A percentile compares a stretch with the other conserved stretches of the same genome.
phyloP scores from a whole-genome alignment of 164 flowering plant genomes.

The Malania oleifera region DNA sequence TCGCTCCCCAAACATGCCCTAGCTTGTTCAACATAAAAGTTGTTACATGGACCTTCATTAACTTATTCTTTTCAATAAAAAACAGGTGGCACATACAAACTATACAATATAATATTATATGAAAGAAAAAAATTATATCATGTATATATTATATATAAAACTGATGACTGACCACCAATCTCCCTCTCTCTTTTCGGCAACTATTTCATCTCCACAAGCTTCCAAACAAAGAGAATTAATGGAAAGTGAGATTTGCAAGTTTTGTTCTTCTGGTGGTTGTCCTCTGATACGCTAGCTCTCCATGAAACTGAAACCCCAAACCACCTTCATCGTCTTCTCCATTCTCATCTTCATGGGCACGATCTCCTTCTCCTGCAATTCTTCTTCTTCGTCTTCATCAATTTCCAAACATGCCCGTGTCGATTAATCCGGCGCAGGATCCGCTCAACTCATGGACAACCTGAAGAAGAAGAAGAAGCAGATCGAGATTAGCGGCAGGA shows the following conservation, averaged over 20 bases:
- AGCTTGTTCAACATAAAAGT: no score
- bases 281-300: constrained; percentile 22
- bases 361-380: not conserved
- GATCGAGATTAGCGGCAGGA: no score
- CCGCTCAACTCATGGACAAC: constrained; percentile 19
- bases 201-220: constrained; percentile 67
- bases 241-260: constrained; percentile 66
- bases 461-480: constrained; percentile 1
- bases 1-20: constrained; percentile 29
- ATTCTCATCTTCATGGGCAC: constrained; percentile 22
- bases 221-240: constrained; percentile 85
- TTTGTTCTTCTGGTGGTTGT: constrained; percentile 30
- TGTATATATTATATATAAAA: not conserved
- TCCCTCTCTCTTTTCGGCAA: constrained; percentile 28
- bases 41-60: constrained; percentile 11
- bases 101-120: not conserved
- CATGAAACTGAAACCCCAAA: constrained; percentile 23
- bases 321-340: constrained; percentile 11
- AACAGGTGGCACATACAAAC: constrained; percentile 16
- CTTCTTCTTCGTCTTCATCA: not conserved
- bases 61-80: constrained; percentile 5
- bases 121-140: not conserved
- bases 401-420: constrained; percentile 13
- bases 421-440: not conserved
- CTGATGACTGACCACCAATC: constrained; percentile 41